Evolutionary conservation across 169 alveolate genomes (phyloP).

Genomic region (Plasmodium adleri): DNA sequence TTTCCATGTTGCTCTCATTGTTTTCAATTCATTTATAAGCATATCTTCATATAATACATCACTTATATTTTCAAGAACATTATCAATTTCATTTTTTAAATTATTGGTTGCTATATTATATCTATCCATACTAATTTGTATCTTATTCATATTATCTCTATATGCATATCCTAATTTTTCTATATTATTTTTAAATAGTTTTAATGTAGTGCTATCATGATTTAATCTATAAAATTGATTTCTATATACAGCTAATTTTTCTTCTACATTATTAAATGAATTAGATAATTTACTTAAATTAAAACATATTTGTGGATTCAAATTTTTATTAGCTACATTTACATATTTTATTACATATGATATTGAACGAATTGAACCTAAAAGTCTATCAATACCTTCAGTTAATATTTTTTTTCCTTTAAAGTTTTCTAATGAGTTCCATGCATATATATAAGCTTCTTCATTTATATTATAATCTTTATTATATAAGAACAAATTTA

Average conservation of each 20-base stretch:
- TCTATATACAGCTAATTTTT: neutral
- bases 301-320: neutral
- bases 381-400: slow-evolving; percentile 8
- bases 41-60: slow-evolving; percentile 10
- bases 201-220: slow-evolving; percentile 1
- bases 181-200: slow-evolving; percentile 13
- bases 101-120: slow-evolving; percentile 22
- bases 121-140: slow-evolving; percentile 7
- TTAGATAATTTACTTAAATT: slow-evolving; percentile 8
- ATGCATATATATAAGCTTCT: slow-evolving; percentile 5
- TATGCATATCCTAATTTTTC: slow-evolving; percentile 27
- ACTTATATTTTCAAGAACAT: slow-evolving; percentile 14
- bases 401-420: slow-evolving; percentile 1
- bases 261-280: neutral
- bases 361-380: neutral
- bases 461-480: neutral
- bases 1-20: slow-evolving; percentile 26
- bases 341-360: slow-evolving; percentile 5
- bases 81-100: slow-evolving; percentile 28
- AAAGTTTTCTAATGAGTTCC: slow-evolving; percentile 24
- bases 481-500: slow-evolving; percentile 22
- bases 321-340: slow-evolving; percentile 15
- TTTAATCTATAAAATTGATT: slow-evolving; percentile 16
- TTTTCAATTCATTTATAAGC: slow-evolving; percentile 21
- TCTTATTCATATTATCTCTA: slow-evolving; percentile 9